Evolutionary conservation across 176 grass and related monocot species (phyloP), one percentile per base, ranked within the genome.

Genomic region (Aegilops speltoides): DNA sequence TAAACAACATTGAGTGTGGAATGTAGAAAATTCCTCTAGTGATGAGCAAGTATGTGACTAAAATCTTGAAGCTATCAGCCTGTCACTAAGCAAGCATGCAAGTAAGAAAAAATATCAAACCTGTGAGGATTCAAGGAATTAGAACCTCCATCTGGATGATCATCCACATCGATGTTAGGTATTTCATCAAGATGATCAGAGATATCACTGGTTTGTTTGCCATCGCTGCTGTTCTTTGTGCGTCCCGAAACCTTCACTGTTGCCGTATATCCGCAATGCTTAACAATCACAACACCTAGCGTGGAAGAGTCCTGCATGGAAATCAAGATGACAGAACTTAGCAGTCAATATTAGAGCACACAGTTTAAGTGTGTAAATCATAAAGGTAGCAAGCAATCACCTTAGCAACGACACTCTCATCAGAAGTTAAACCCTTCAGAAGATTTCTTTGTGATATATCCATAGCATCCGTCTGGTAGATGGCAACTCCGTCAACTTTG

Each of bases 71-170:
- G 45, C 8, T 32, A 52, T 9, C 19, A 71, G 20, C 68, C 34
- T 40, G 54, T 80, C 22, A 38, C 16, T 81, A 77, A 86, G 48
- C 25, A 85, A 48, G 37, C 77, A 38, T 63, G 76, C 59, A 75
- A 50, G 74, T 56, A 16, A 83, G 71, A 65, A 28, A 59, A 88
- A 36, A 50, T 84, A 63, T 73, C 57, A 84, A 88, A 99, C 97
- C 97, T 99, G 92, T 99, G 93, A 67, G 96, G 79, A 83, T 99
- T 99, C 40, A 99, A 89, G 79, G 94, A 90, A 93, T 93, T 88
- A 48, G 92, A 93, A 92, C 97, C 97, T 83, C 97, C 97, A 88
- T 96, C 92, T 4, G 77, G 94, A 69, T 91, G 89, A 66, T 94
- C 94, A 76, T 90, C 91, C 81, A 93, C 76, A 75, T 86, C 87